Conservation (phyloP, 805 yeast species). For the Hanseniaspora hatyaiensis region DNA sequence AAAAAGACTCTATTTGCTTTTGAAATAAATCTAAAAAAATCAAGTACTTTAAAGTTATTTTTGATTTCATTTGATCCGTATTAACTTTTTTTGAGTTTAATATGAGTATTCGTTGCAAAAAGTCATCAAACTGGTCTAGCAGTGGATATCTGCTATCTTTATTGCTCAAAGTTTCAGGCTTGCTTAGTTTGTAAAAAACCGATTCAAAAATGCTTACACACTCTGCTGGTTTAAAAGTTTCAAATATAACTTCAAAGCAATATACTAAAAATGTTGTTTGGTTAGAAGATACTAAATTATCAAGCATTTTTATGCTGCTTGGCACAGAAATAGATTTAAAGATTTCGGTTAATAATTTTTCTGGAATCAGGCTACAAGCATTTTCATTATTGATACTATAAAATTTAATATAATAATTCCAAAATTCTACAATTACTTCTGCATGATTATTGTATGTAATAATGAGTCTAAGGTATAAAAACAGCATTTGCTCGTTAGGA, state of each 20-base stretch:
- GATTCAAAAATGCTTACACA: not conserved
- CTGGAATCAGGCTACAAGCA: too few species aligned
- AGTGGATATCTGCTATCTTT: not conserved
- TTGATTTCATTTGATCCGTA: not conserved
- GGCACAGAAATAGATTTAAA: too few species aligned
- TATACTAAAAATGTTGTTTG: not conserved
- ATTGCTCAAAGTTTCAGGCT: too few species aligned
- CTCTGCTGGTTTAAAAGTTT: not conserved
- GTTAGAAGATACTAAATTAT: too few species aligned
- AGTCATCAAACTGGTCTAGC: not conserved
- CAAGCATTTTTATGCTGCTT: not conserved
- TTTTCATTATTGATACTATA: not conserved
- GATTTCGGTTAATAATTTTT: too few species aligned
- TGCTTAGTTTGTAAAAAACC: not conserved
- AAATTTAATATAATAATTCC: not conserved
- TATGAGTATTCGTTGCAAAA: not conserved
- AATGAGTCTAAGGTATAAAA: slow-evolving; percentile 2
- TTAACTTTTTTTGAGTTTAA: too few species aligned
- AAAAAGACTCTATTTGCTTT: not conserved
- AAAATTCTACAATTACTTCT: not conserved
- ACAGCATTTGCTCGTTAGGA: not conserved
- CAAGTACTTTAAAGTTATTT: not conserved
- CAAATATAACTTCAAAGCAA: not conserved
- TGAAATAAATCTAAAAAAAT: not conserved
- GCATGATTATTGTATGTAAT: not conserved